These are phyloP conservation scores for Colletotrichum musae DNA, from an alignment of 2,329 filamentous ascomycete genomes.

Conservation along the genomic window DNA sequence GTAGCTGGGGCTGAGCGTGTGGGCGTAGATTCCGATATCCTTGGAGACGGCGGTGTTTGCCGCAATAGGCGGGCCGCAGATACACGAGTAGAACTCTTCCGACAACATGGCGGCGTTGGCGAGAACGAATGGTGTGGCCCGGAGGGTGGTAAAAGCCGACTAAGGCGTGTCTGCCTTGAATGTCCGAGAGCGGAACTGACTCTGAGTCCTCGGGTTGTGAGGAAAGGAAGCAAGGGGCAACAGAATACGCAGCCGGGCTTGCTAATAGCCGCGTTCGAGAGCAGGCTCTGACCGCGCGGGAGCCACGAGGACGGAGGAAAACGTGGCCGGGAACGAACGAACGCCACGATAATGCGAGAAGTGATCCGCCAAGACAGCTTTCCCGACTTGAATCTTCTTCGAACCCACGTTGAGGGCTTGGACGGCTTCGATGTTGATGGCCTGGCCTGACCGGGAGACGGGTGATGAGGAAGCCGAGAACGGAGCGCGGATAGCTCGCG, in stretches of 20 bases:
- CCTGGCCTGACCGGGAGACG: not conserved
- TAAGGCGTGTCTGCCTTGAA: conserved; percentile 5
- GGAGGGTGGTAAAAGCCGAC: conserved; percentile 12
- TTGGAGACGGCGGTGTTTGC: conserved; percentile 77
- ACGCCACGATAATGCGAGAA: conserved; percentile 22
- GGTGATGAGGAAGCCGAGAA: conserved; percentile 7
- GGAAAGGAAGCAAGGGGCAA: conserved; percentile 27
- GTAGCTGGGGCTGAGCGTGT: conserved; percentile 84
- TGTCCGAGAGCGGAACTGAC: conserved; percentile 27
- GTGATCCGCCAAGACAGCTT: not conserved
- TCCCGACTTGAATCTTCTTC: conserved; percentile 25
- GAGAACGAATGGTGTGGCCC: not conserved
- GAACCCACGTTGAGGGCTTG: conserved; percentile 33
- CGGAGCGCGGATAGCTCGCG: not conserved
- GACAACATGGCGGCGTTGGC: conserved; percentile 63
- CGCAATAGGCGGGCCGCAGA: conserved; percentile 70
- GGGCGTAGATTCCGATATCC: conserved; percentile 89
- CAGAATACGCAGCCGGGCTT: conserved; percentile 7
- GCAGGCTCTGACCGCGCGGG: conserved; percentile 2
- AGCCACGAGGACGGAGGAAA: conserved; percentile 16
- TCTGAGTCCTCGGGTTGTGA: conserved; percentile 6
- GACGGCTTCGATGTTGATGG: conserved; percentile 1
- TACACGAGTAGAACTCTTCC: conserved; percentile 72
- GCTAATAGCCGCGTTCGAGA: conserved; percentile 17
- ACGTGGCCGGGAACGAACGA: conserved; percentile 14